These are phyloP conservation scores for Zygosaccharomyces sapae DNA, from an alignment of 1,139 yeast genomes.

Conservation along the genomic window DNA sequence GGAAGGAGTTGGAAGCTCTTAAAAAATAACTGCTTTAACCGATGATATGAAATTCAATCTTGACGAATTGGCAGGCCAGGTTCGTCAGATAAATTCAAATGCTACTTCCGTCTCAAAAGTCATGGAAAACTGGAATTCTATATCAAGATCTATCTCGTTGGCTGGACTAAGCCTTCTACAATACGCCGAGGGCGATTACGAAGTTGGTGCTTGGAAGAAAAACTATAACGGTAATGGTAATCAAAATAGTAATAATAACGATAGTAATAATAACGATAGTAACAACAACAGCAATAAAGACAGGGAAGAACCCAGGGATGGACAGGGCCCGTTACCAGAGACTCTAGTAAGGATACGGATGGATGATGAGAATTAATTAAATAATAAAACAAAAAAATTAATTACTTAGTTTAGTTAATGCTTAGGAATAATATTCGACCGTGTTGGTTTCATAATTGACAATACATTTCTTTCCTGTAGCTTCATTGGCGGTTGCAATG, in stretches of 20 bases:
- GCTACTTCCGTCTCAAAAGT: constrained; percentile 29
- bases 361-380: constrained; percentile 26
- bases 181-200: constrained; percentile 34
- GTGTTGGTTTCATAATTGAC: constrained; percentile 38
- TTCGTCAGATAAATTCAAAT: constrained; percentile 27
- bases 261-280: no score
- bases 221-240: no score
- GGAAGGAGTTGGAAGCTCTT: constrained; percentile 28
- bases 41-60: constrained; percentile 29
- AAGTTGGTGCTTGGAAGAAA: constrained; percentile 31
- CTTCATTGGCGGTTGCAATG: constrained; percentile 39
- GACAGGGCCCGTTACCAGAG: constrained; percentile 55
- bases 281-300: constrained; percentile 9
- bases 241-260: no score
- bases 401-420: neutral
- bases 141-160: constrained; percentile 32
- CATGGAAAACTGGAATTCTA: constrained; percentile 34
- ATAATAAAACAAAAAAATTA: constrained; percentile 10
- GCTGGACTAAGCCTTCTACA: constrained; percentile 34
- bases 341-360: constrained; percentile 64
- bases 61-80: constrained; percentile 27
- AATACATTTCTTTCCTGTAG: constrained; percentile 35
- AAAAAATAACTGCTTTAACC: constrained; percentile 30
- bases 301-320: constrained; percentile 32
- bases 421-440: constrained; percentile 21